Percentiles rank a stretch among this genome's conserved stretches.
Evolutionary conservation across 768 basidiomycete genomes (phyloP).

Genomic region (Suillus americanus): DNA sequence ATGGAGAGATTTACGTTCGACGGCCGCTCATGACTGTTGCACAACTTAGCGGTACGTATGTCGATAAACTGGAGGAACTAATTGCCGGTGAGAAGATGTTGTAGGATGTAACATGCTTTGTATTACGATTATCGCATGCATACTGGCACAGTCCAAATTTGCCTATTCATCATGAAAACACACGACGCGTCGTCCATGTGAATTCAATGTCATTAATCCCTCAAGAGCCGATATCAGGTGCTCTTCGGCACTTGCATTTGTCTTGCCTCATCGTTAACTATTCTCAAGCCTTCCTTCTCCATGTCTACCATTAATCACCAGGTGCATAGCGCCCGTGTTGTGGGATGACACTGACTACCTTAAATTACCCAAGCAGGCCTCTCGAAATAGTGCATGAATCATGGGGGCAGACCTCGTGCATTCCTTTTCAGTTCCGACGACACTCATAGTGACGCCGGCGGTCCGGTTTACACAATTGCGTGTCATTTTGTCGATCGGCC

Average conservation of each 20-base stretch:
- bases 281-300: background rate
- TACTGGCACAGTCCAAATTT: background rate
- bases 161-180: background rate
- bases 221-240: background rate
- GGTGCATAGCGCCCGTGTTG: background rate
- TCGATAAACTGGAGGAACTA: constrained; percentile 42
- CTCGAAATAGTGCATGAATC: background rate
- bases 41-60: constrained; percentile 38
- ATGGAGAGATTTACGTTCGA: constrained; percentile 51
- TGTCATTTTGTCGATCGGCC: background rate
- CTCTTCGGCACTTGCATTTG: background rate
- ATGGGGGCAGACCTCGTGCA: background rate
- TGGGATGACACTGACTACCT: background rate
- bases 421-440: background rate
- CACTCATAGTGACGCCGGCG: background rate
- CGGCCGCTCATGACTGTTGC: constrained; percentile 48
- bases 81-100: constrained; percentile 44
- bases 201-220: background rate
- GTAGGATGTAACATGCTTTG: constrained; percentile 11
- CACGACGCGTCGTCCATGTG: background rate
- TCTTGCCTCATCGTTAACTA: background rate
- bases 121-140: constrained; percentile 1
- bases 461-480: background rate
- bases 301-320: background rate
- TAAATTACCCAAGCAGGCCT: background rate